A percentile compares a stretch with the other conserved stretches of the same genome.
Evolutionary conservation across 1,139 yeast genomes (phyloP).

Genomic region (Geotrichum australiense): DNA sequence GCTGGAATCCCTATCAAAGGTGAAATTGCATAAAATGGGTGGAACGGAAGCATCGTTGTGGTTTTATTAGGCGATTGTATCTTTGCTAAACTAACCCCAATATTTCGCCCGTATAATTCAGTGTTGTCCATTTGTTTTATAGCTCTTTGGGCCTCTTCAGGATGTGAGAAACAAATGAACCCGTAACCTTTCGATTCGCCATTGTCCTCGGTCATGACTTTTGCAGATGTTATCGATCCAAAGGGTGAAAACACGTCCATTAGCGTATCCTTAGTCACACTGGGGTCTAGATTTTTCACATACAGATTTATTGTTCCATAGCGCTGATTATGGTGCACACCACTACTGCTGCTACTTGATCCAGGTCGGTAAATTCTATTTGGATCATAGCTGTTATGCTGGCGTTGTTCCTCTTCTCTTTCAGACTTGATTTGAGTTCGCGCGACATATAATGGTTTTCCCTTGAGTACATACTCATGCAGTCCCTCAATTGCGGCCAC

Average conservation of each 20-base stretch:
- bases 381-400: constrained; percentile 52
- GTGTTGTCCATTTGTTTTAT: constrained; percentile 88
- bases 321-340: constrained; percentile 3
- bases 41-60: constrained; percentile 7
- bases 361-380: constrained; percentile 1
- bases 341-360: too few species aligned
- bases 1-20: constrained; percentile 2
- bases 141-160: constrained; percentile 91
- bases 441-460: constrained; percentile 73
- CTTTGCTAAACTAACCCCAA: constrained; percentile 92
- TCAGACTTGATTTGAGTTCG: constrained; percentile 93
- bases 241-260: constrained; percentile 76
- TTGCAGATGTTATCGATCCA: constrained; percentile 85
- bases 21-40: constrained; percentile 10
- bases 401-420: constrained; percentile 80
- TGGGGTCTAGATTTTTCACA: constrained; percentile 78
- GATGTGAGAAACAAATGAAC: constrained; percentile 85
- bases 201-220: constrained; percentile 81
- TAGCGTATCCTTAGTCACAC: constrained; percentile 74
- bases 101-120: constrained; percentile 77
- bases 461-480: constrained; percentile 68
- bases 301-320: constrained; percentile 53
- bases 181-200: constrained; percentile 93
- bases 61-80: constrained; percentile 64
- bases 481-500: constrained; percentile 72